These are phyloP conservation scores for Tetrahymena elliotti DNA, from an alignment of 73 alveolate genomes.

Conservation along the genomic window DNA sequence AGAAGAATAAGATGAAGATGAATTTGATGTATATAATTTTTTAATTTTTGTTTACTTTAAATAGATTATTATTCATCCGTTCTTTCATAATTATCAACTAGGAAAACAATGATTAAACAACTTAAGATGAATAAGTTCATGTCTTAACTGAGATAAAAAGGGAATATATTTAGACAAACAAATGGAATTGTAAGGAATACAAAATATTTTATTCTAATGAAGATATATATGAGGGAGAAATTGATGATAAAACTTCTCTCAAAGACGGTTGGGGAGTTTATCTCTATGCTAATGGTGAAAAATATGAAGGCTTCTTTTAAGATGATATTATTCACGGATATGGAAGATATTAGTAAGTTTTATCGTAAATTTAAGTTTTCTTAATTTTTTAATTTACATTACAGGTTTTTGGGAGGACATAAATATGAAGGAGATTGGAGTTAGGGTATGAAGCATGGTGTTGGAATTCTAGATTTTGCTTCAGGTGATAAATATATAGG, in stretches of 20 bases:
- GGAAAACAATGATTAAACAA: constrained; percentile 20
- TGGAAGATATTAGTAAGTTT: constrained; percentile 21
- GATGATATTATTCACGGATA: constrained; percentile 42
- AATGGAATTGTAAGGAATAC: constrained; percentile 4
- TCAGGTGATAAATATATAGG: constrained; percentile 37
- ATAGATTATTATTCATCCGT: neutral
- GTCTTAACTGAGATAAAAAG: constrained; percentile 19
- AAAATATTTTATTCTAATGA: constrained; percentile 19
- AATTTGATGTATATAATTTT: neutral
- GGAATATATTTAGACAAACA: constrained; percentile 8
- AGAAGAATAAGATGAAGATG: neutral
- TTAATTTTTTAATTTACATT: neutral
- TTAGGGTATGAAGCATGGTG: constrained; percentile 25
- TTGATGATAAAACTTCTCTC: constrained; percentile 5
- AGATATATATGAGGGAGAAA: constrained; percentile 36
- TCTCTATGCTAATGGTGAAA: constrained; percentile 32
- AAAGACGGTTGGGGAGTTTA: constrained; percentile 42
- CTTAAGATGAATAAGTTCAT: constrained; percentile 13
- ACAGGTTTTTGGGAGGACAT: constrained; percentile 30
- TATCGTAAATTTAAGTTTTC: neutral
- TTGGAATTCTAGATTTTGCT: constrained; percentile 25
- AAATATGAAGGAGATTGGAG: constrained; percentile 44
- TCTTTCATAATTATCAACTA: too few relatives aligned
- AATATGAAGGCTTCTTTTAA: constrained; percentile 26
- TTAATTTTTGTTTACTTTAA: neutral